These are phyloP conservation scores for Celoporthe dispersa DNA, from an alignment of 2,329 filamentous ascomycete genomes.

Conservation along the genomic window DNA sequence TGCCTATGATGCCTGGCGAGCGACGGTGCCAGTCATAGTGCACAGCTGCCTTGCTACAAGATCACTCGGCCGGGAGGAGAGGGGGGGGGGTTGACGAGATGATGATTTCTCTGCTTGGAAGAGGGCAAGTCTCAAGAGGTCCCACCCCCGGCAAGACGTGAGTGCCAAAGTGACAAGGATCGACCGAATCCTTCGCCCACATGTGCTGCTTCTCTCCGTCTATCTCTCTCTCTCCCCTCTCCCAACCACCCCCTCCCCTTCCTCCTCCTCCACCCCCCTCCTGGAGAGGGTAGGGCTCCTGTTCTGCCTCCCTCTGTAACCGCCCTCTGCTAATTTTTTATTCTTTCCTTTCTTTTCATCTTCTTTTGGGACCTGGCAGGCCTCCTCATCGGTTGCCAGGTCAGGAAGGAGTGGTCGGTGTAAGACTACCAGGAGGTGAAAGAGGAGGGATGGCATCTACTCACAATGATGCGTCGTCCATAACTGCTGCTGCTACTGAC, in stretches of 20 bases:
- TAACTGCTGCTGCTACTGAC: not conserved
- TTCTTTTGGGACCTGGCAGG: too few relatives aligned
- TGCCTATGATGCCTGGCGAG: not conserved
- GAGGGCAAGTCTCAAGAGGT: not conserved
- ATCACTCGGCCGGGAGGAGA: not conserved
- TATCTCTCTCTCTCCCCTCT: not conserved
- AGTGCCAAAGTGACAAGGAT: constrained; percentile 3
- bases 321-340: not conserved
- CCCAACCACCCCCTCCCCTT: not conserved
- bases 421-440: not conserved
- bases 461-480: not conserved
- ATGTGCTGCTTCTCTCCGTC: not conserved
- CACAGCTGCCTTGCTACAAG: not conserved
- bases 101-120: not conserved
- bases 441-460: not conserved
- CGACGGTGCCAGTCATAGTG: not conserved
- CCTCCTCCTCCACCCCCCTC: not conserved
- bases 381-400: not conserved
- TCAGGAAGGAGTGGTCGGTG: too few relatives aligned
- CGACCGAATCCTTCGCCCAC: constrained; percentile 2
- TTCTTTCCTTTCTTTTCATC: too few relatives aligned
- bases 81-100: not conserved
- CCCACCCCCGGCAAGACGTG: not conserved
- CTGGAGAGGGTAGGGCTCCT: not conserved
- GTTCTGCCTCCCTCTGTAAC: not conserved